Evolutionary conservation across 306 rosid genomes (phyloP).

Genomic region (cucumber (Cucumis sativus)): Cucumber_9930_V3 NC_026655.2:5799001-5799500

Average conservation of each 20-base stretch:
- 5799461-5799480: conserved; percentile 92
- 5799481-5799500: conserved; percentile 99
- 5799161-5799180: conserved; percentile 93
- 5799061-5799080: neutral
- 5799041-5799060: neutral
- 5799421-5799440: conserved; percentile 93
- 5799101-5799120: conserved; percentile 78
- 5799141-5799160: conserved; percentile 84
- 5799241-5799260: conserved; percentile 93
- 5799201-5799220: conserved; percentile 95
- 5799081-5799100: conserved; percentile 1
- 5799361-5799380: conserved; percentile 74
- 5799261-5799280: conserved; percentile 93
- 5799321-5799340: neutral
- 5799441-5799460: conserved; percentile 89
- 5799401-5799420: conserved; percentile 95
- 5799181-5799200: conserved; percentile 81
- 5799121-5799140: conserved; percentile 90
- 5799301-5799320: too few relatives aligned
- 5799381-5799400: conserved; percentile 90
- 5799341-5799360: neutral
- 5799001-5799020: conserved; percentile 79
- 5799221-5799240: conserved; percentile 94
- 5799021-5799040: neutral
- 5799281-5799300: neutral